Base-by-base conservation (phyloP, 176 grass and related monocot species). In the Lolium perenne region DNA sequence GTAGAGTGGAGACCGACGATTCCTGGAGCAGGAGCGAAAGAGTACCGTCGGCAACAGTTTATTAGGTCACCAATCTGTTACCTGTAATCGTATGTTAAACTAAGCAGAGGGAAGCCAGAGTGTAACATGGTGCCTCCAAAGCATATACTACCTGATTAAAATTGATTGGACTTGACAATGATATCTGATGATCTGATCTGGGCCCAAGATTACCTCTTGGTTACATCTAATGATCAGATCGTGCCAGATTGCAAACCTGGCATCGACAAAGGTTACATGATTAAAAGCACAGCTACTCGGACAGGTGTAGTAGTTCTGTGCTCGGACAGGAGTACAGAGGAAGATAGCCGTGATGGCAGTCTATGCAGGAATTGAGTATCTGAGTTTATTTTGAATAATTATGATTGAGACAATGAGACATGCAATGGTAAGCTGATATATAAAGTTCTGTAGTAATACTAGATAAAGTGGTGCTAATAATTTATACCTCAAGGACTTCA, bases 81-180 rank as follows among this genome's bases (percentile, higher is more conserved):
- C 62, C 23, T 65, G 1, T 2, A 7, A 26, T 62, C 43, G 77
- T 17, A 62, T 62, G 77, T 46, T 61, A 60, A n/a, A 20, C 54
- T 26, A n/a, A 38, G 32, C 3, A 35, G 2, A 35, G 32, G 25
- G 80, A 18, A 11, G 32, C 12, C 29, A 43, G 32, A 7, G 26
- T 69, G 47, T 76, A 38, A 21, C 54, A 41, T 80, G 82, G 56
- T 73, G 66, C 87, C 41, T 84, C 81, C 54, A n/a, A 47, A 80
- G 12, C 82, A 70, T 10, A 35, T 35, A 43, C 5, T 6, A 32
- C 9, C 14, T 81, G 26, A 81, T 78, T 79, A 58, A 67, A 75
- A 45, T 64, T 65, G 21, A 84, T 80, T 84, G 75, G 67, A 29
- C 68, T 47, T 64, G 12, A 79, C 15, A 22, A 64, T 80, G 16